Evolutionary conservation across 2,329 filamentous ascomycete genomes (phyloP).

Genomic region (Pseudocercospora macadamiae): DNA sequence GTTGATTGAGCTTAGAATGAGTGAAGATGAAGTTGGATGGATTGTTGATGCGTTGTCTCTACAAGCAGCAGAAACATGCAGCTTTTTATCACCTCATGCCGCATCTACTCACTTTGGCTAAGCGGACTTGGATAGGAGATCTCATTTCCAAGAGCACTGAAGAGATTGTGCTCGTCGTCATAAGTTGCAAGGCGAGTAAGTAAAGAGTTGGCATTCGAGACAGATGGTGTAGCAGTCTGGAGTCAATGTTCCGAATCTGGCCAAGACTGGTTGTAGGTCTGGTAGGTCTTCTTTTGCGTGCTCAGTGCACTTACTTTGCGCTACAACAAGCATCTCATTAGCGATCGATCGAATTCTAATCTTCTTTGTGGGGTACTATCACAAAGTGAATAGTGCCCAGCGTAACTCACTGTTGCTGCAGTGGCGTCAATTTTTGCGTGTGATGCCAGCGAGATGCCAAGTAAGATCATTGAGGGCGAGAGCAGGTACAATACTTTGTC

Average conservation of each 20-base stretch:
- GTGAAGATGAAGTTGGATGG: not conserved
- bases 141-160: not conserved
- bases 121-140: no score
- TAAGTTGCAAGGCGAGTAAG: not conserved
- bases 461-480: no score
- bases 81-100: no score
- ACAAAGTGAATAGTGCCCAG: not conserved
- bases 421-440: no score
- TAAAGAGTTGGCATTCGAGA: not conserved
- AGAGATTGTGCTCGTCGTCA: not conserved
- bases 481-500: no score
- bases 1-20: not conserved
- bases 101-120: no score
- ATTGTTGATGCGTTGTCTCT: no score
- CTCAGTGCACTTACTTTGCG: not conserved
- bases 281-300: not conserved
- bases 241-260: not conserved
- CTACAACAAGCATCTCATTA: not conserved
- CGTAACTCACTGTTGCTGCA: no score
- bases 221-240: not conserved
- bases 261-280: not conserved
- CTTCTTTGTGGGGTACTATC: not conserved
- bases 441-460: no score
- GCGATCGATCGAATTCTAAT: not conserved
- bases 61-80: no score